Evolutionary conservation across 805 yeast species (phyloP), one percentile per base, ranked within the genome.

Genomic region (Candida piceae): DNA sequence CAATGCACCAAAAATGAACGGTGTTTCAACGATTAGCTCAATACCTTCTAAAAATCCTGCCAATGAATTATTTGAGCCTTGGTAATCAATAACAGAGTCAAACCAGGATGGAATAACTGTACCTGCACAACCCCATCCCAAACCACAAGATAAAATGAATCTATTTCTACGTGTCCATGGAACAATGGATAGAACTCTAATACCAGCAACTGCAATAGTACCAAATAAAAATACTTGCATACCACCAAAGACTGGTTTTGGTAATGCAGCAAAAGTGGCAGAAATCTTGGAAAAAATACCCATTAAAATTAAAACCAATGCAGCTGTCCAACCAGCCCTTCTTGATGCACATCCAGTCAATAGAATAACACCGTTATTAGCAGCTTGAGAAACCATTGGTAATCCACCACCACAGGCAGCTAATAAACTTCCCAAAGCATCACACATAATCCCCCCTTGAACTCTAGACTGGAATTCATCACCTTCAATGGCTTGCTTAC

Each of bases 311-410:
- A 84, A 62, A 63, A 81, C 78, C 58, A 80, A 89, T 10, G 70
- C 78, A 17, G 76, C 86, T 32, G 66, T 64, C 42, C 44, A 45
- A 13, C 51, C 51, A 2, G 48, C 48, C 5, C 39, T 32, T 59
- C 87, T 70, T 53, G 82, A 78, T 23, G 94, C 95, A 60, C 90
- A 83, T 57, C 81, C 82, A 23, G 94, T 85, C 53, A 85, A 67
- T 21, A 87, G 74, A 44, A 85, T 84, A 33, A 84, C 93, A 64
- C 94, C 94, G 54, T 85, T 85, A 62, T 85, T 85, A 58, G 84
- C 93, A 11, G 94, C 94, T 62, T 84, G 84, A 0, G 87, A 79
- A 5, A 87, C 76, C 75, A 84, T 68, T 32, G 94, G 93, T 7
- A 88, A 76, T 21, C 80, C 66, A 15, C 89, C 82, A 64, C 75